Evolutionary conservation across 1,284 basidiomycete genomes (phyloP), one percentile per base, ranked within the genome.

Genomic region (Rugosomyces carneus): DNA sequence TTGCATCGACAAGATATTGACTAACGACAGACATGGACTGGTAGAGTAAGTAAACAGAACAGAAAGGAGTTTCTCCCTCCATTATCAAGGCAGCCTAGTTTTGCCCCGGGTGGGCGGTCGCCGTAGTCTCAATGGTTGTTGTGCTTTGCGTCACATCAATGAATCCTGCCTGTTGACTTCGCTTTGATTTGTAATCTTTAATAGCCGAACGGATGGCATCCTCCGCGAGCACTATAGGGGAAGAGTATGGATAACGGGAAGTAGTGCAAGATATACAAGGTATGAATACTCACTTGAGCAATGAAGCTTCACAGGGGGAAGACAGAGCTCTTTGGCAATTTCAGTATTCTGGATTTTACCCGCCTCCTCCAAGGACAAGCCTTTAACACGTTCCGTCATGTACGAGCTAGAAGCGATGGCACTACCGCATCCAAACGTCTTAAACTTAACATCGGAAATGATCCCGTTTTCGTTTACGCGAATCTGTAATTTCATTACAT

Each of bases 401-500:
- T 93, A 97, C 9, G 89, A 93, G 60, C 89, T 93, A 2, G 92
- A 95, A 1, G 96, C 96, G 53, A 99, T 99, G 54, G 95, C 96
- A 52, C 91, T 95, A 47, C 96, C 92, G 65, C 92, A 95, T 11
- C 93, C 93, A 65, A 96, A 97, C 0, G 93, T 96, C 75, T 96
- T 98, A 80, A 98, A 99, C 70, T 95, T 96, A 66, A 98, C 96
- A 63, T 99, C 95, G 46, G 88, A 89, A 62, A 99, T 99, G 68
- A 97, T 81, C 35, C 93, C 88, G 40, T 89, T 77, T 54, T 96
- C 93, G 67, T 94, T 86, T 49, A 99, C 96, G 58, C 92, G 89
- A 65, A 99, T 99, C 67, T 97, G 94, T 19, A 99, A 83, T 71
- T 99, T 99, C 95, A 98, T 98, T 42, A 98, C 93, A 69, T 96